Base-by-base conservation (phyloP, 2,329 filamentous ascomycete genomes). In the Colletotrichum kahawae region DNA sequence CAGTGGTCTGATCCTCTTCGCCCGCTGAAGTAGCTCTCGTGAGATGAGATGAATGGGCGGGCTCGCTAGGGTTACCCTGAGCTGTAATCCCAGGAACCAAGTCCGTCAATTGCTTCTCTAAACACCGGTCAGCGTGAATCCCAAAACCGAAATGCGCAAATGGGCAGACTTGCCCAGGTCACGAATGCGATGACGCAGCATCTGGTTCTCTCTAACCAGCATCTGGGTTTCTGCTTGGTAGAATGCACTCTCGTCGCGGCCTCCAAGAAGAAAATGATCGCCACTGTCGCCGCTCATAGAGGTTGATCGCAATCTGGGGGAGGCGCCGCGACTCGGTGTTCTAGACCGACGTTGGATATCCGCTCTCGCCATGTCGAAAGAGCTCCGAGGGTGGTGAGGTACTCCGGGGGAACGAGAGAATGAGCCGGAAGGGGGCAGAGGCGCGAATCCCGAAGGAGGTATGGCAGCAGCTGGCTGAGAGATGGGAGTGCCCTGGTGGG, bases 211-310 rank as follows among this genome's bases (percentile, higher is more conserved):
- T 31, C 94, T 88, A 27, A 92, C 90, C 79, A 96, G 84, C 85
- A 92, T 95, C 83, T 95, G 93, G 2, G 94, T 95, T 84, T 96
- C 94, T 6, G 94, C 94, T 82, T 95, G 94, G 80, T 96, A 96
- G 82, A 95, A 95, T 1, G 93, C 92, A 77, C 90, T 92, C 82
- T 96, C 94, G 79, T 95, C 94, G 21, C 94, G 88, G 9, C 90
- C 90, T n/a, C 90, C 90, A 2, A 93, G 87, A 63, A 89, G 84
- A 85, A 89, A 91, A 34, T 81, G 79, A 67, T 95, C 92, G 38
- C 88, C 89, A 67, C 87, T 88, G 70, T 93, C 91, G 21, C 84
- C 89, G 71, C 89, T 89, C 78, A 92, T 90, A 4, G 90, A 92
- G 43, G 90, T 87, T 62, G 91, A 84, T 79, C 90, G 83, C 80